Conservation (phyloP, 208 protist genomes). For the Trypanosoma melophagium region DNA sequence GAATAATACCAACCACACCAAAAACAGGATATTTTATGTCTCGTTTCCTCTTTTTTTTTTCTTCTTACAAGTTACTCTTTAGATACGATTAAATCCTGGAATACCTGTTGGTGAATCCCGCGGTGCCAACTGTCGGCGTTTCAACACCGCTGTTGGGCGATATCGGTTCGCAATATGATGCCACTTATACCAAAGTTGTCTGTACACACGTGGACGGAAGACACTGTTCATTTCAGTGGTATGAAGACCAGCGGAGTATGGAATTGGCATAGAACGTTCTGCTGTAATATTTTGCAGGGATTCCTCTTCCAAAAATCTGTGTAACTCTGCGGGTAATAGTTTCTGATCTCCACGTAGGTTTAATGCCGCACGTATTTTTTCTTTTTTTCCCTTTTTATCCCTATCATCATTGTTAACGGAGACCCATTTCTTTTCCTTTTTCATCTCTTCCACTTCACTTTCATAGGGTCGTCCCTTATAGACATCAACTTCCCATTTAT, state of each 20-base stretch:
- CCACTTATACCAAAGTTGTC: constrained; percentile 90
- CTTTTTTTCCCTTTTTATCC: neutral
- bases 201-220: constrained; percentile 86
- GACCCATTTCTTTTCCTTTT: neutral
- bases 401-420: neutral
- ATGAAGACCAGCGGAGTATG: constrained; percentile 82
- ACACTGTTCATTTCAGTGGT: constrained; percentile 73
- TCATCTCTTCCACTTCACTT: constrained; percentile 40
- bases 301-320: constrained; percentile 55
- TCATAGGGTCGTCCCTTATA: constrained; percentile 58
- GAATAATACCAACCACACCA: neutral
- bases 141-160: constrained; percentile 73
- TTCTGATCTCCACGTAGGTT: constrained; percentile 78
- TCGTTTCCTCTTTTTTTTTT: neutral
- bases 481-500: constrained; percentile 82
- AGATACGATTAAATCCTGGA: constrained; percentile 85
- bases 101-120: constrained; percentile 87
- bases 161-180: constrained; percentile 89
- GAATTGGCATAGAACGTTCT: constrained; percentile 45
- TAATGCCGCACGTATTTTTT: constrained; percentile 32
- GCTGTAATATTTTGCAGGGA: constrained; percentile 43
- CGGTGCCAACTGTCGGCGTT: constrained; percentile 82
- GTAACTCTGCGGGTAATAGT: constrained; percentile 40
- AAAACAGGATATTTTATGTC: neutral
- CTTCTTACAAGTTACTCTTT: constrained; percentile 17